These are phyloP conservation scores for Endotrypanum monterogeii DNA, from an alignment of 208 protist species.

Conservation along the genomic window DNA sequence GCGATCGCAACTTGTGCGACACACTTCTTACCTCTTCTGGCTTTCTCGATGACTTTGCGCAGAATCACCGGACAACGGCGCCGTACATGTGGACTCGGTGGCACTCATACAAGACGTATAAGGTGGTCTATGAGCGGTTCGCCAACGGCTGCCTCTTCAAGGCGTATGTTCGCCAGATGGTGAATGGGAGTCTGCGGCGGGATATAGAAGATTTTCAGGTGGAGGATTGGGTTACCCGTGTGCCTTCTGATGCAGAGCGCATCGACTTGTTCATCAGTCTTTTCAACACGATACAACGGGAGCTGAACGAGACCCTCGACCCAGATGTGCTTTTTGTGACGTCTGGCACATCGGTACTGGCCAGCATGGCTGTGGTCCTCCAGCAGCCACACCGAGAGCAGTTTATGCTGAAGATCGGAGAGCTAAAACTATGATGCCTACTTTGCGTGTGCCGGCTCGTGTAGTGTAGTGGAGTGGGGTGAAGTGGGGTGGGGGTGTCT, in stretches of 20 bases:
- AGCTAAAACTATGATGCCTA: conserved; percentile 48
- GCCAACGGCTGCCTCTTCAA: conserved; percentile 68
- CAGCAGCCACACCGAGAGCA: conserved; percentile 64
- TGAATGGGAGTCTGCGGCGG: conserved; percentile 56
- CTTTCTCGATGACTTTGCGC: conserved; percentile 70
- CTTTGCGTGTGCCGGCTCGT: neutral
- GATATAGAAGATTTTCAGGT: conserved; percentile 56
- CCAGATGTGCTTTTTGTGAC: conserved; percentile 81
- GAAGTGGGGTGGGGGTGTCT: conserved; percentile 9
- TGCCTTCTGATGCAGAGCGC: conserved; percentile 59
- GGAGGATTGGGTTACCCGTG: conserved; percentile 47
- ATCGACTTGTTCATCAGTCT: conserved; percentile 80
- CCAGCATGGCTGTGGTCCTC: conserved; percentile 66
- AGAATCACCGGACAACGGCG: conserved; percentile 56
- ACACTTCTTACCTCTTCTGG: conserved; percentile 43
- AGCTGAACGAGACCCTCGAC: conserved; percentile 60
- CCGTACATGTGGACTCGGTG: conserved; percentile 54
- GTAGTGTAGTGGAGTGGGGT: neutral
- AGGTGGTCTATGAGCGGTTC: conserved; percentile 81
- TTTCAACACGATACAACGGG: conserved; percentile 56
- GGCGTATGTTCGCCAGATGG: conserved; percentile 52
- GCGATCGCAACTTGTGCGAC: conserved; percentile 47
- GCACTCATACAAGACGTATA: conserved; percentile 77
- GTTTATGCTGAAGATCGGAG: conserved; percentile 72
- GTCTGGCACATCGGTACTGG: conserved; percentile 65